Percentiles rank a stretch among this genome's conserved stretches.
phyloP scores from a whole-genome alignment of 495 filamentous ascomycete genomes.

The Penicillium diatomitis region DNA sequence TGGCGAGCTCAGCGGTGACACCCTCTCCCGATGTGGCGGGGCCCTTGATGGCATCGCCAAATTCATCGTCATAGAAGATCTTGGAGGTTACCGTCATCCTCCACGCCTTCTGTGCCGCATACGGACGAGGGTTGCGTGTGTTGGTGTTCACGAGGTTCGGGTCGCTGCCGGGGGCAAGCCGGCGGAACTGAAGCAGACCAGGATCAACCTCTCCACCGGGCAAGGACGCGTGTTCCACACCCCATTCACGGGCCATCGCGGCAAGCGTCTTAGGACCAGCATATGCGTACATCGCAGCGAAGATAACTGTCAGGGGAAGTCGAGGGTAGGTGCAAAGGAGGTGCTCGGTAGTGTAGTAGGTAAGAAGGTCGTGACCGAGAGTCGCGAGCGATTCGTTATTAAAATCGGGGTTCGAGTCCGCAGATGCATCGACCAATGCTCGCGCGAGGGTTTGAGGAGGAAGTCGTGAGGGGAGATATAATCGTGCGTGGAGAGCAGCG shows the following conservation, averaged over 20 bases:
- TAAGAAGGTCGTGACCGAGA: constrained; percentile 72
- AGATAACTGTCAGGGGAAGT: constrained; percentile 72
- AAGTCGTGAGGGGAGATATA: constrained; percentile 70
- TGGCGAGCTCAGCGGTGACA: constrained; percentile 39
- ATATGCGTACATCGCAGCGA: constrained; percentile 75
- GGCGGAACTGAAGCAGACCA: constrained; percentile 76
- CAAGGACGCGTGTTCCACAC: constrained; percentile 71
- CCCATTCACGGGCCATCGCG: constrained; percentile 72
- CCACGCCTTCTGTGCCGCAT: constrained; percentile 46
- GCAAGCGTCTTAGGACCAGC: constrained; percentile 61
- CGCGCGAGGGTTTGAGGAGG: constrained; percentile 81
- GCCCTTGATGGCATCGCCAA: constrained; percentile 51
- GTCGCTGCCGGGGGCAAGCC: constrained; percentile 48
- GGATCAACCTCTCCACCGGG: constrained; percentile 90
- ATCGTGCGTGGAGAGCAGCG: constrained; percentile 84
- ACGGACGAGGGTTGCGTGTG: constrained; percentile 24
- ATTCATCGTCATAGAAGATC: constrained; percentile 70
- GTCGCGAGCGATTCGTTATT: constrained; percentile 76
- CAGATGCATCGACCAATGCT: constrained; percentile 73
- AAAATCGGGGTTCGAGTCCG: constrained; percentile 63
- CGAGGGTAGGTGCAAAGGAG: constrained; percentile 82
- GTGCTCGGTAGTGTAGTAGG: constrained; percentile 80
- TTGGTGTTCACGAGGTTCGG: constrained; percentile 8
- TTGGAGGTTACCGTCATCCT: constrained; percentile 60
- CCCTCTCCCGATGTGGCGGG: constrained; percentile 12